phyloP scores from a whole-genome alignment of 75 land plant species.

The Pseudotsuga menziesii region DNA sequence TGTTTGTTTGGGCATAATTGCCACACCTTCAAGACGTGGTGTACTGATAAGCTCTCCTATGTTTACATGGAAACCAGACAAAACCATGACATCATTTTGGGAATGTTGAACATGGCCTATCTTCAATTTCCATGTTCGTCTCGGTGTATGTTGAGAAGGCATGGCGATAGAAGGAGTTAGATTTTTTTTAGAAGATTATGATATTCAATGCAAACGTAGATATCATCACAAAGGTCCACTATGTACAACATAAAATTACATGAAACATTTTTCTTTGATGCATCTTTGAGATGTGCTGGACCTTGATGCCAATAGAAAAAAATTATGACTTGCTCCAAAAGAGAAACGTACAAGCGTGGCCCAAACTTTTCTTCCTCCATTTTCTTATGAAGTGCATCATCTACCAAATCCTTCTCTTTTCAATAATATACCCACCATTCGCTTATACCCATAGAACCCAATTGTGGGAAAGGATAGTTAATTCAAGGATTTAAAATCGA shows the following conservation, averaged over 20 bases:
- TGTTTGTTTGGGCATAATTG: too few relatives aligned
- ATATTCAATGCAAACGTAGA: constrained; percentile 22
- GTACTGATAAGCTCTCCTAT: background rate
- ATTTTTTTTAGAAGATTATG: background rate
- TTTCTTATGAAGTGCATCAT: background rate
- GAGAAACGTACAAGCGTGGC: constrained; percentile 17
- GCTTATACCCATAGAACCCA: constrained; percentile 22
- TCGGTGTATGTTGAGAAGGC: background rate
- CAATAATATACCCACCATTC: constrained; percentile 11
- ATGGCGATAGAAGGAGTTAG: background rate
- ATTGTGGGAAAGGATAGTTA: constrained; percentile 2
- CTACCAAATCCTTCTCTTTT: background rate
- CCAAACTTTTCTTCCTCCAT: constrained; percentile 14
- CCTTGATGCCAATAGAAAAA: constrained; percentile 29
- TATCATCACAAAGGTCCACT: constrained; percentile 23
- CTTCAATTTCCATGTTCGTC: background rate
- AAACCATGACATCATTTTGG: constrained; percentile 3
- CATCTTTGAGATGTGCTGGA: constrained; percentile 4
- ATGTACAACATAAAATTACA: constrained; percentile 36
- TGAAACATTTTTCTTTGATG: constrained; percentile 28
- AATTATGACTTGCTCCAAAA: background rate
- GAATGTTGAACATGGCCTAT: constrained; percentile 2
- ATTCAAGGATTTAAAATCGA: constrained; percentile 16
- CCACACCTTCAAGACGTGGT: too few relatives aligned
- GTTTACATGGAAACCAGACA: background rate